Conservation (phyloP, 495 filamentous ascomycete genomes). For the Xylaria telfairii region DNA sequence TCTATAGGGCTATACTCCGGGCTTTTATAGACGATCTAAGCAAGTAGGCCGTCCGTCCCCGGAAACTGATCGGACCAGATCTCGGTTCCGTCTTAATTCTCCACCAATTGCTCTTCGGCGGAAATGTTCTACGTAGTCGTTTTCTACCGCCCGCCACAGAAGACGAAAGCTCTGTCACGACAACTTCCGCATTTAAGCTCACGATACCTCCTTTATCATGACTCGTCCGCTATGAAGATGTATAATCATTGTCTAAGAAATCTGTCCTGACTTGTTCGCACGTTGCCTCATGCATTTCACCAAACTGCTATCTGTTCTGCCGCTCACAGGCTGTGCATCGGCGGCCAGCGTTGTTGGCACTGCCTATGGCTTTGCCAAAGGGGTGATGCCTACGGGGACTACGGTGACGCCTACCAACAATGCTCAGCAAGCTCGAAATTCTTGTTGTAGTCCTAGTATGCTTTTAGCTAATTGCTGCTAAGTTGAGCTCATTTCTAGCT, state of each 20-base stretch:
- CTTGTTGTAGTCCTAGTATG: slow-evolving; percentile 5
- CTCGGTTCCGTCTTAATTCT: background rate
- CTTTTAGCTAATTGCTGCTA: slow-evolving; percentile 43
- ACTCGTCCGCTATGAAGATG: background rate
- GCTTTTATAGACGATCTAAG: background rate
- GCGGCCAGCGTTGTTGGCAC: slow-evolving; percentile 3
- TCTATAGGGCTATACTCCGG: background rate
- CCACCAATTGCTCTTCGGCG: background rate
- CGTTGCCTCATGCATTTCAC: background rate
- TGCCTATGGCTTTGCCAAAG: slow-evolving; percentile 53
- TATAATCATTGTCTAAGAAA: background rate
- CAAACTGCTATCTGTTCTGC: background rate
- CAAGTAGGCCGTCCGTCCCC: background rate
- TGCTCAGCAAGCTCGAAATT: background rate
- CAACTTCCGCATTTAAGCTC: background rate
- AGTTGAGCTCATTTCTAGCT: slow-evolving; percentile 43
- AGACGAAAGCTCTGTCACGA: background rate
- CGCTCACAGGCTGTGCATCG: background rate
- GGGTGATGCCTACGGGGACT: slow-evolving; percentile 56
- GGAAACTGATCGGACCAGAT: background rate
- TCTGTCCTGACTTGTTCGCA: background rate
- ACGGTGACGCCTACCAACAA: slow-evolving; percentile 42
- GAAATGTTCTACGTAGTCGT: background rate
- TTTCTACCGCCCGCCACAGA: no score
- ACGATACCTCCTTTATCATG: background rate